A percentile compares a stretch with the other conserved stretches of the same genome.
phyloP scores from a whole-genome alignment of 78 protist species.

The Dictyostelium discoideum region DNA sequence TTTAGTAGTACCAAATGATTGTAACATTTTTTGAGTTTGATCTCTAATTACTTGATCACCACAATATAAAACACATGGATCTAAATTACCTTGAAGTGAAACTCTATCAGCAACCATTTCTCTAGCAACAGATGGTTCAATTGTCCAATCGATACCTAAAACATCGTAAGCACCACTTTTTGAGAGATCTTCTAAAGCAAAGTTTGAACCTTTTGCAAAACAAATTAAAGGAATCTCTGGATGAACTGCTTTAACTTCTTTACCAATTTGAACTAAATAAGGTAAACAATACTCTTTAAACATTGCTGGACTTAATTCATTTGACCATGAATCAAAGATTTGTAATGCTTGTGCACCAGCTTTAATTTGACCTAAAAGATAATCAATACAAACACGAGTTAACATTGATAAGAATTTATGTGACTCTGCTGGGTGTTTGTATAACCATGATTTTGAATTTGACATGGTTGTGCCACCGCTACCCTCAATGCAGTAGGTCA shows the following conservation, averaged over 20 bases:
- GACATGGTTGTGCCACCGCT: constrained; percentile 69
- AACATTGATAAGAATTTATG: constrained; percentile 78
- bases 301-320: constrained; percentile 84
- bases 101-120: constrained; percentile 7
- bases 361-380: constrained; percentile 85
- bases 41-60: constrained; percentile 32
- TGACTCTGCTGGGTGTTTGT: constrained; percentile 58
- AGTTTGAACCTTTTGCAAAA: constrained; percentile 87
- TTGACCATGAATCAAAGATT: constrained; percentile 94
- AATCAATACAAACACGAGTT: constrained; percentile 74
- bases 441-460: constrained; percentile 86
- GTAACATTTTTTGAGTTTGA: constrained; percentile 69
- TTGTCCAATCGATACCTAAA: constrained; percentile 90
- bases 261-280: constrained; percentile 64
- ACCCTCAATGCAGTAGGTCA: constrained; percentile 95
- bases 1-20: constrained; percentile 53
- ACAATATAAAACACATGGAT: constrained; percentile 88
- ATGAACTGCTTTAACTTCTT: constrained; percentile 54
- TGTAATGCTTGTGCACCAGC: constrained; percentile 91
- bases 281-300: constrained; percentile 83
- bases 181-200: constrained; percentile 48
- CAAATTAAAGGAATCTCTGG: constrained; percentile 87
- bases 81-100: constrained; percentile 92
- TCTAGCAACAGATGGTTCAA: constrained; percentile 75
- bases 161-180: constrained; percentile 65